Base-by-base conservation (phyloP, 176 grass and related monocot genomes). In the Carex myosuroides region DNA sequence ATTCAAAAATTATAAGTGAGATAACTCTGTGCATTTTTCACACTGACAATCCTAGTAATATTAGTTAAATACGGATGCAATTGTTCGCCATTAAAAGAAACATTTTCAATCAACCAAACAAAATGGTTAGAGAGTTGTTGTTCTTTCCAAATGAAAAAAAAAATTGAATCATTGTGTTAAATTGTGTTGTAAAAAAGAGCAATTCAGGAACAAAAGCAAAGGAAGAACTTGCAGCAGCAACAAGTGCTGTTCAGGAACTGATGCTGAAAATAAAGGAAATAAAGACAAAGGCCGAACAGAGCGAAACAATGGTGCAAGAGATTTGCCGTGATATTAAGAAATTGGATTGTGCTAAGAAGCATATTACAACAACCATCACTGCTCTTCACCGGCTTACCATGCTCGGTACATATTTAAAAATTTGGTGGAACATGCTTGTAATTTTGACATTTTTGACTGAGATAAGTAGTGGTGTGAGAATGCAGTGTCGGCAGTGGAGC, bases 281-380 rank as follows among this genome's bases (percentile, higher is more conserved):
- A 85, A 95, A 99, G 87, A 88, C 91, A 60, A 99, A 99, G 88
- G 91, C 96, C 10, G 96, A 85, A 60, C 91, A 95, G 78, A 99
- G 93, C 30, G 96, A 99, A 92, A 92, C 93, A 54, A 99, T 99
- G 96, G 96, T 99, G 92, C 96, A 99, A 88, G 96, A 99, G 90
- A 99, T 99, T 68, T 99, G 96, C 41, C 93, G 96, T 0, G 96
- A 99, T 67, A 99, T 99, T 10, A 99, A 95, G 85, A 99, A 99
- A 78, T 79, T 99, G 88, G 96, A 99, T 64, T 99, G 84, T 13
- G 91, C 96, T 61, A 99, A 99, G 87, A 95, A 92, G 85, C 96
- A 95, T 85, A 94, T 99, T 90, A 99, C 96, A 66, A 95, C 93
- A 64, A 99, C 96, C 80, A 95, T 99, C 87, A 99, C 96, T 0